phyloP scores from a whole-genome alignment of 1,284 basidiomycete species.

The Naganishia sp. region DNA sequence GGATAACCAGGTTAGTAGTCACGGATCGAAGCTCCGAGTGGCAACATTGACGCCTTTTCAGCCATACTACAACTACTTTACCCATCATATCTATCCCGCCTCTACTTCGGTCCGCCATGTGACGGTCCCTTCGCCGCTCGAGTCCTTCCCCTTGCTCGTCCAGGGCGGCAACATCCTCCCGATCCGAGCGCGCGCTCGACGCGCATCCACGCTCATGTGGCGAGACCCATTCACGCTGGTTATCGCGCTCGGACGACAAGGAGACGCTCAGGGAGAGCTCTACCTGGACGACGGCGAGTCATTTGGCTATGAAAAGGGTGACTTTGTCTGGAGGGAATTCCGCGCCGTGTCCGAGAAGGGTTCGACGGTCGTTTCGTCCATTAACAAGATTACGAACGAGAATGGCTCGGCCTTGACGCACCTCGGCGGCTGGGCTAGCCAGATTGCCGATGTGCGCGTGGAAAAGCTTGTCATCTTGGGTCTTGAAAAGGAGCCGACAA shows the following conservation, averaged over 20 bases:
- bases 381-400: constrained; percentile 34
- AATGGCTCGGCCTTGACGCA: constrained; percentile 46
- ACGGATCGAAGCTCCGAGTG: neutral
- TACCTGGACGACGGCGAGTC: constrained; percentile 95
- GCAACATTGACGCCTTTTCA: constrained; percentile 42
- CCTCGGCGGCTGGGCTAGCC: constrained; percentile 63
- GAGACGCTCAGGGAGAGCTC: constrained; percentile 74
- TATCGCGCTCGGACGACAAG: constrained; percentile 71
- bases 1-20: constrained; percentile 71
- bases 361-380: constrained; percentile 58
- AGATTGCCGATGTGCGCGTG: constrained; percentile 67
- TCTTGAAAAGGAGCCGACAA: constrained; percentile 61
- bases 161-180: constrained; percentile 91
- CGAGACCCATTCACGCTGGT: constrained; percentile 90
- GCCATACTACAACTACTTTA: constrained; percentile 96
- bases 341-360: constrained; percentile 58
- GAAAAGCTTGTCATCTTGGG: constrained; percentile 81
- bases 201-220: constrained; percentile 84
- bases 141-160: constrained; percentile 80
- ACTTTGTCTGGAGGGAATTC: constrained; percentile 80
- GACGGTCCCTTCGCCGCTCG: constrained; percentile 73
- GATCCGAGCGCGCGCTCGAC: constrained; percentile 80
- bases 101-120: constrained; percentile 65
- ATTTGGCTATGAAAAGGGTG: constrained; percentile 73
- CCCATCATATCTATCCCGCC: constrained; percentile 66